Percentiles rank a stretch among this genome's conserved stretches.
Conservation (phyloP, 441 rosid species). For the Daphne laureola region DNA sequence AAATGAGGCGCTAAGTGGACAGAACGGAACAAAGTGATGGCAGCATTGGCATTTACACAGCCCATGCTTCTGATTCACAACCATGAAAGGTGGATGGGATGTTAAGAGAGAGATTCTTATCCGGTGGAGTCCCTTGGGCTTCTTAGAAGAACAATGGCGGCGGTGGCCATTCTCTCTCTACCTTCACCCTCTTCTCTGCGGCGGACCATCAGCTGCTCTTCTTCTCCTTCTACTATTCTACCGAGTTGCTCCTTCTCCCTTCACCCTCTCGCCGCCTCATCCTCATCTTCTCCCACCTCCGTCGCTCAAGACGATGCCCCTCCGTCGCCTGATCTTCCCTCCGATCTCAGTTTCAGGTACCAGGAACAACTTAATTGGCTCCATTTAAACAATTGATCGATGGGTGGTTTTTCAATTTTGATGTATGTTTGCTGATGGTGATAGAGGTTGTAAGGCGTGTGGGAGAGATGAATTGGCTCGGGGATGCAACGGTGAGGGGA, state of each 20-base stretch:
- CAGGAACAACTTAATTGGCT: not conserved
- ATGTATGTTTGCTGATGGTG: not conserved
- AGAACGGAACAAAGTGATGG: no score
- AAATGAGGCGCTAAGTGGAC: no score
- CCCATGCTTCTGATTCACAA: no score
- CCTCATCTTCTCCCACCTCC: conserved; percentile 34
- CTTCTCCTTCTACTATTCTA: conserved; percentile 15
- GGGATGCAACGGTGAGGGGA: conserved; percentile 91
- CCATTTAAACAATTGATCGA: no score
- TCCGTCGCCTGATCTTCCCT: conserved; percentile 20
- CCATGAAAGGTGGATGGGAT: no score
- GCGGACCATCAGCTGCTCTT: conserved; percentile 7
- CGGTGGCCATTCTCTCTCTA: conserved; percentile 26
- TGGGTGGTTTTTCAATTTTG: no score
- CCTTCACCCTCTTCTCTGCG: conserved; percentile 28
- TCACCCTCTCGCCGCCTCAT: conserved; percentile 25
- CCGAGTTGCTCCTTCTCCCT: conserved; percentile 7
- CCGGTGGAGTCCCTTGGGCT: no score
- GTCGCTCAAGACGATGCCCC: conserved; percentile 30
- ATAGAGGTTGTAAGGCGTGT: conserved; percentile 80
- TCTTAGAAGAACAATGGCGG: conserved; percentile 15
- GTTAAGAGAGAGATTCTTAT: no score
- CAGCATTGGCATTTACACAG: no score
- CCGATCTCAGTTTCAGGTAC: conserved; percentile 37
- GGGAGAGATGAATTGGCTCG: conserved; percentile 69